Evolutionary conservation across 2,329 filamentous ascomycete species (phyloP).

Genomic region (Purpureocillium lavendulum): DNA sequence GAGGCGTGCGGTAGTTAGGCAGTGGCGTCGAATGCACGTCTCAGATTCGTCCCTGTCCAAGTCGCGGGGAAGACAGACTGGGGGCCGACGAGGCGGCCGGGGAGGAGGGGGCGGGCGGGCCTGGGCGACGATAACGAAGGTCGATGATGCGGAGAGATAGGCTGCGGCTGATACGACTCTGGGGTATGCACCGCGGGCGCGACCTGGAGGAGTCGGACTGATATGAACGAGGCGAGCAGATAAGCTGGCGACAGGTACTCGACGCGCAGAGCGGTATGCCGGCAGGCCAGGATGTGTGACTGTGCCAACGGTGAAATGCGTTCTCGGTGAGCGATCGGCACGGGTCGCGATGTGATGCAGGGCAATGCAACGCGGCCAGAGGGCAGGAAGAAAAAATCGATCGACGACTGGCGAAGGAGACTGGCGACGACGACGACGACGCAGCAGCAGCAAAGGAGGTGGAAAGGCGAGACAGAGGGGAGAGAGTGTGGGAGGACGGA

Average conservation of each 20-base stretch:
- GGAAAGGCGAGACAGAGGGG: not conserved
- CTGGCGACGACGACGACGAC: too few species aligned
- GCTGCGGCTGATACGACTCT: not conserved
- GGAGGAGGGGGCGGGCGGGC: too few species aligned
- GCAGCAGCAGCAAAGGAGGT: too few species aligned
- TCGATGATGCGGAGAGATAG: not conserved
- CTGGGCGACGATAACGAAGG: not conserved
- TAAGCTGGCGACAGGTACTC: not conserved
- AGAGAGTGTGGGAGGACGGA: not conserved
- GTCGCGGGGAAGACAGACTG: conserved; percentile 1
- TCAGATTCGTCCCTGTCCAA: not conserved
- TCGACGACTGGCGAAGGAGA: not conserved
- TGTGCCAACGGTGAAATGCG: not conserved
- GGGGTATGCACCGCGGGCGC: not conserved
- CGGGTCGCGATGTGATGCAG: too few species aligned
- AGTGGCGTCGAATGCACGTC: not conserved
- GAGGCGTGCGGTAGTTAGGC: too few species aligned
- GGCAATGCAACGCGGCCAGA: not conserved
- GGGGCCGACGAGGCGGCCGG: not conserved
- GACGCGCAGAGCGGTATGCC: too few species aligned
- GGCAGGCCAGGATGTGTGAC: too few species aligned
- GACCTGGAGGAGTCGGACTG: not conserved
- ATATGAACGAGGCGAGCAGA: not conserved
- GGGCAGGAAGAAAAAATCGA: conserved; percentile 3
- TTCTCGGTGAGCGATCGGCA: too few species aligned